These are phyloP conservation scores for Endocalyx cinctus DNA, from an alignment of 2,329 filamentous ascomycete genomes.

Conservation along the genomic window DNA sequence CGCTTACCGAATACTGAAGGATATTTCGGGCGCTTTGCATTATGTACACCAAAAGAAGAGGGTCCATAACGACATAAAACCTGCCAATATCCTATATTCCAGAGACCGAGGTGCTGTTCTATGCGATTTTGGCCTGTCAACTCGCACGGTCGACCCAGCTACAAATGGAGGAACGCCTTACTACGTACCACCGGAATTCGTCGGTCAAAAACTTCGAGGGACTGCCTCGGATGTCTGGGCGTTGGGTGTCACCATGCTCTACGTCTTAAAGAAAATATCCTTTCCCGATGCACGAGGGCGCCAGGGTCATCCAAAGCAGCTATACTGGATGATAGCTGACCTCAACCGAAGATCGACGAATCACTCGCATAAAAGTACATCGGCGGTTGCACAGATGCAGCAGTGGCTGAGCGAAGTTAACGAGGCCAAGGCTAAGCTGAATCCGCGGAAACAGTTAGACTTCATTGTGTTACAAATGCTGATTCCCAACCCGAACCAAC, in stretches of 20 bases:
- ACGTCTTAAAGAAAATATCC: slow-evolving; percentile 50
- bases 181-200: slow-evolving; percentile 59
- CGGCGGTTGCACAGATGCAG: slow-evolving; percentile 49
- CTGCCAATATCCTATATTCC: slow-evolving; percentile 57
- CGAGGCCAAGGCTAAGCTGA: slow-evolving; percentile 42
- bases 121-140: slow-evolving; percentile 57
- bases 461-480: slow-evolving; percentile 51
- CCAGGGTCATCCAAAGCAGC: slow-evolving; percentile 41
- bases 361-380: slow-evolving; percentile 15
- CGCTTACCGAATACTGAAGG: slow-evolving; percentile 47
- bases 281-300: slow-evolving; percentile 50
- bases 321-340: slow-evolving; percentile 57
- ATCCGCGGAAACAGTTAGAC: slow-evolving; percentile 45
- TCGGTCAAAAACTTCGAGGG: slow-evolving; percentile 49
- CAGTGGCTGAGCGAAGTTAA: slow-evolving; percentile 51
- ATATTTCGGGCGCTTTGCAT: slow-evolving; percentile 49
- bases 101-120: slow-evolving; percentile 54
- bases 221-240: slow-evolving; percentile 56
- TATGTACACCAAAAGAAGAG: slow-evolving; percentile 51
- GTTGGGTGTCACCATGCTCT: slow-evolving; percentile 57
- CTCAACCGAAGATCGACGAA: slow-evolving; percentile 39
- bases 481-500: slow-evolving; percentile 43
- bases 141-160: slow-evolving; percentile 39
- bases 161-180: slow-evolving; percentile 55
- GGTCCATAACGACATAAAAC: slow-evolving; percentile 61